Percentiles rank a stretch among this genome's conserved stretches.
phyloP scores from a whole-genome alignment of 2,329 filamentous ascomycete genomes.

The Aspergillus hiratsukae region DNA sequence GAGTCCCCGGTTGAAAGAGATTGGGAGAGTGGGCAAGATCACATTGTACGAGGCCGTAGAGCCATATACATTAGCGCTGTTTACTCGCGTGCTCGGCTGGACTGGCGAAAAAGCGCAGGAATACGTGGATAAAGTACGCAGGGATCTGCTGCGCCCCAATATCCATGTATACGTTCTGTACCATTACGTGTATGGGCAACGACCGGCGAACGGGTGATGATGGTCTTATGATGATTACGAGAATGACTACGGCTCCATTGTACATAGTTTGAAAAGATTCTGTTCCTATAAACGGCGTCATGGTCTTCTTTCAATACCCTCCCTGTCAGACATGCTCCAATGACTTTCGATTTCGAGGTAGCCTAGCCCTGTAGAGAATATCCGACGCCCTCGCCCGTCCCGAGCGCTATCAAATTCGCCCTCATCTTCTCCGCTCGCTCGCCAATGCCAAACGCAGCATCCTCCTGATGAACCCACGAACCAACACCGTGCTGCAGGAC shows the following conservation, averaged over 20 bases:
- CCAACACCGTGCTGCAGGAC: conserved; percentile 46
- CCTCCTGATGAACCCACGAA: conserved; percentile 39
- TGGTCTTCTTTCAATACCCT: no score
- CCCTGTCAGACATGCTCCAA: not conserved
- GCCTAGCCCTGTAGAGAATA: conserved; percentile 39
- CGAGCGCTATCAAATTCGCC: conserved; percentile 42
- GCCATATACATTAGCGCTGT: conserved; percentile 37
- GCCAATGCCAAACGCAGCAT: conserved; percentile 37
- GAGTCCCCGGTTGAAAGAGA: conserved; percentile 29
- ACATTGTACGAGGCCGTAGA: conserved; percentile 30
- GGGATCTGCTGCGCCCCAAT: conserved; percentile 20
- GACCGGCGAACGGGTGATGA: conserved; percentile 20
- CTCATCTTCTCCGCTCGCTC: conserved; percentile 42
- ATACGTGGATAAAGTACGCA: conserved; percentile 25
- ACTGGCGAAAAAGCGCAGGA: conserved; percentile 27
- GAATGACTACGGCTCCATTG: not conserved
- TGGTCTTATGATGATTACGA: conserved; percentile 4
- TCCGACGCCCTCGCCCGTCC: conserved; percentile 41
- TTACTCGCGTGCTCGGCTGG: conserved; percentile 34
- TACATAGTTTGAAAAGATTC: not conserved
- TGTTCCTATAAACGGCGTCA: not conserved
- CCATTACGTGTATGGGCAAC: conserved; percentile 31
- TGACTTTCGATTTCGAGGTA: not conserved
- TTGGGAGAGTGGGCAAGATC: conserved; percentile 30
- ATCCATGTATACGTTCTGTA: conserved; percentile 27